Percentiles rank a stretch among this genome's conserved stretches.
Conservation (phyloP, 257 asterid species). For the Osmanthus fragrans region DNA sequence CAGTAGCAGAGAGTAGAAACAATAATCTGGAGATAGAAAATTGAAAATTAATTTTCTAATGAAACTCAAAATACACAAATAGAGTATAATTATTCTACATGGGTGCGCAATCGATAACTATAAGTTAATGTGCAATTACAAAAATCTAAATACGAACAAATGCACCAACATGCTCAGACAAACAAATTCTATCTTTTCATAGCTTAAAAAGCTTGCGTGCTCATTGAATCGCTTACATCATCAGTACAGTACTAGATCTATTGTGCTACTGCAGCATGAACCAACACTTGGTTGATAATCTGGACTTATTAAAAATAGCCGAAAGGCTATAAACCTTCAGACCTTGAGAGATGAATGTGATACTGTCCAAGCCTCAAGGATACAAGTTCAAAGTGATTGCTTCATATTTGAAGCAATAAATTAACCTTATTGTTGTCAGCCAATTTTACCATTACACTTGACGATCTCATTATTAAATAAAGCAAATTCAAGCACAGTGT, state of each 20-base stretch:
- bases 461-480: constrained; percentile 9
- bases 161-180: background rate
- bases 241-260: background rate
- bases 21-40: background rate
- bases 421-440: background rate
- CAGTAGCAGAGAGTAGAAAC: background rate
- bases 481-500: background rate
- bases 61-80: background rate
- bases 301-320: background rate
- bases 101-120: background rate
- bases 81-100: background rate
- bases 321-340: background rate
- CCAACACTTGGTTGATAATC: background rate
- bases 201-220: background rate
- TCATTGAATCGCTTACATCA: background rate
- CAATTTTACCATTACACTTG: background rate
- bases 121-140: background rate
- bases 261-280: background rate
- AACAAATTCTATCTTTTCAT: background rate
- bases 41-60: background rate
- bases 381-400: constrained; percentile 2
- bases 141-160: background rate
- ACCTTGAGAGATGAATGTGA: background rate
- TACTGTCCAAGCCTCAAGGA: constrained; percentile 4
- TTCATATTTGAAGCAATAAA: constrained; percentile 15